Evolutionary conservation across 2,329 filamentous ascomycete species (phyloP).

Genomic region (Furcasterigmium sp.): DNA sequence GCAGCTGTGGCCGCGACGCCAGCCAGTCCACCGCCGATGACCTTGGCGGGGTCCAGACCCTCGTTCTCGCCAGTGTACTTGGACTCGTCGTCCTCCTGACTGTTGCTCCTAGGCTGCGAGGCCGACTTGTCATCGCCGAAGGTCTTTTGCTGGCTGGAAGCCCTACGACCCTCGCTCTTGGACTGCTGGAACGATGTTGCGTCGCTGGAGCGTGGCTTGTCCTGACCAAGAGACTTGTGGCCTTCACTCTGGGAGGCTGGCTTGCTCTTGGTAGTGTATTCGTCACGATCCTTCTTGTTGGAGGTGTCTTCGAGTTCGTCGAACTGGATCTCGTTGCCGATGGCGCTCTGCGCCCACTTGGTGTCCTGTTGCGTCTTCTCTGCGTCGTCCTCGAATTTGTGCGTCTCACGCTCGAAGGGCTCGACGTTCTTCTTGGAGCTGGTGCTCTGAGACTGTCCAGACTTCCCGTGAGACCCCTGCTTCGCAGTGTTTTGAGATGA

Average conservation of each 20-base stretch:
- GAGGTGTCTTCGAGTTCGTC: background rate
- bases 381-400: background rate
- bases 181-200: background rate
- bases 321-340: background rate
- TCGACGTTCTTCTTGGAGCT: background rate
- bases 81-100: background rate
- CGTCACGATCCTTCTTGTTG: background rate
- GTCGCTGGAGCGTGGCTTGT: background rate
- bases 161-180: too few species aligned
- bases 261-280: background rate
- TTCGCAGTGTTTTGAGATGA: background rate
- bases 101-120: background rate
- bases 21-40: background rate
- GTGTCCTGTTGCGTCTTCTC: background rate
- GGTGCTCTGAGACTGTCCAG: background rate
- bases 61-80: background rate
- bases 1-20: background rate
- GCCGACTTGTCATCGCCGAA: background rate
- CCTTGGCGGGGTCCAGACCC: background rate
- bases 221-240: too few species aligned
- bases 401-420: background rate
- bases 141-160: background rate
- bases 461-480: background rate
- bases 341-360: background rate
- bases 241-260: background rate